Base-by-base conservation (phyloP, 208 protist genomes). In the Acanthamoeba polyphaga region DNA sequence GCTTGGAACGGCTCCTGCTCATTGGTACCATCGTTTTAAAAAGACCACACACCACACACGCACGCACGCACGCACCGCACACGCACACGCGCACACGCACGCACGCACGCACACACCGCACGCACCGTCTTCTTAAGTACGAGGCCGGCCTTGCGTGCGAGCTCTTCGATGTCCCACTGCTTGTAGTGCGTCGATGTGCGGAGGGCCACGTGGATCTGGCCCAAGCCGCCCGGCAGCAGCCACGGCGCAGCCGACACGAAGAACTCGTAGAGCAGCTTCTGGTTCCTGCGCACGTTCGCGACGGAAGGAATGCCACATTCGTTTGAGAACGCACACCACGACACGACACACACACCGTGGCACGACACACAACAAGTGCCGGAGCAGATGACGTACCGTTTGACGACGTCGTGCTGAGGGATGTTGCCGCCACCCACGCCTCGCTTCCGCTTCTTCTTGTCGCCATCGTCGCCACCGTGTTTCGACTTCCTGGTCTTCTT, bases 251-350 rank as follows among this genome's bases (percentile, higher is more conserved):
- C 32, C 43, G 74, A 82, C 29, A 82, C 32, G 29, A 82, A 82
- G 43, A 82, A 82, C 38, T 82, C 74, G 32, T 82, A 43, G 19
- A 82, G 74, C 74, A 82, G 43, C 43, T 82, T 43, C 74, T 82
- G 74, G 17, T 82, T 51, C 19, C 74, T 53, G 32, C 1, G 4
- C 34, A 15, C 68, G 17, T 49, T 49, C 46, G 46, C 46, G 46
- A 49, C 46, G 46, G 46, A 49, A 49, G 46, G 46, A 49, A 49
- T 49, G 46, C 46, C 46, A 12, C 8, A 49, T 49, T 12, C 46
- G 46, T 49, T 15, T 49, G 70, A 32, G 38, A 19, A 46, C 15
- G 70, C 70, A 78, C 15, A 19, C 32, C 17, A 78, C 22, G 34
- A 15, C 24, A 43, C n/a, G 27, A 78, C 15, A 15, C 15, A 46